Evolutionary conservation across 805 yeast genomes (phyloP).

Genomic region (Yarrowia sp.): DNA sequence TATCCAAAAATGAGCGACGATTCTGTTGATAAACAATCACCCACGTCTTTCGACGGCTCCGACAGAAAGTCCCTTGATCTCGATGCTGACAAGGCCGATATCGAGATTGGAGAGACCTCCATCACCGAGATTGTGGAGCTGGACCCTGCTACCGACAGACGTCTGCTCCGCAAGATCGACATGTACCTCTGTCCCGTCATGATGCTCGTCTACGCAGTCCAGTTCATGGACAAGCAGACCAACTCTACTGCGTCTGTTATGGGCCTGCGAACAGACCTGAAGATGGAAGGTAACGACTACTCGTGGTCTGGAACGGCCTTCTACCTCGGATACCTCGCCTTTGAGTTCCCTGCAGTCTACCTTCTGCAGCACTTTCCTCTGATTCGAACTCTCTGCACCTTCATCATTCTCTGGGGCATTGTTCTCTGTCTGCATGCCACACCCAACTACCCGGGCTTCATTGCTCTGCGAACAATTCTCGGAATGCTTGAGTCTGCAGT

Average conservation of each 20-base stretch:
- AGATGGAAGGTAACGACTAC: conserved; percentile 3
- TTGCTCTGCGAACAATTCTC: neutral
- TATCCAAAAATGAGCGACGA: too few relatives aligned
- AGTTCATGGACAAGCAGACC: conserved; percentile 14
- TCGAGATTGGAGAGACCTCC: neutral
- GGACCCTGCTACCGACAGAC: neutral
- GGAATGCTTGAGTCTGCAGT: conserved; percentile 5
- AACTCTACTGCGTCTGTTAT: neutral
- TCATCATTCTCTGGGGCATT: conserved; percentile 1
- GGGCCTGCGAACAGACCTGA: neutral
- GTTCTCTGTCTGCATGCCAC: conserved; percentile 9
- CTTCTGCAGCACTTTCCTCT: neutral
- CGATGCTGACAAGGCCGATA: neutral
- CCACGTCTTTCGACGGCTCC: too few relatives aligned
- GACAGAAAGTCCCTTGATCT: neutral
- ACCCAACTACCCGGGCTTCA: neutral
- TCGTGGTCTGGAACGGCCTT: neutral
- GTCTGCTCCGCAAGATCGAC: neutral
- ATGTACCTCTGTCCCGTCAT: neutral
- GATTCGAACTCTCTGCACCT: neutral
- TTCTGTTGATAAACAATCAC: neutral
- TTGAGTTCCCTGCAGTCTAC: conserved; percentile 2
- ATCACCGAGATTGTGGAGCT: neutral
- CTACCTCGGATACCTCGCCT: neutral
- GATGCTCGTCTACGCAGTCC: conserved; percentile 4